Evolutionary conservation across 345 rosid species (phyloP), one percentile per base, ranked within the genome.

Genomic region (Boechera divaricarpa): DNA sequence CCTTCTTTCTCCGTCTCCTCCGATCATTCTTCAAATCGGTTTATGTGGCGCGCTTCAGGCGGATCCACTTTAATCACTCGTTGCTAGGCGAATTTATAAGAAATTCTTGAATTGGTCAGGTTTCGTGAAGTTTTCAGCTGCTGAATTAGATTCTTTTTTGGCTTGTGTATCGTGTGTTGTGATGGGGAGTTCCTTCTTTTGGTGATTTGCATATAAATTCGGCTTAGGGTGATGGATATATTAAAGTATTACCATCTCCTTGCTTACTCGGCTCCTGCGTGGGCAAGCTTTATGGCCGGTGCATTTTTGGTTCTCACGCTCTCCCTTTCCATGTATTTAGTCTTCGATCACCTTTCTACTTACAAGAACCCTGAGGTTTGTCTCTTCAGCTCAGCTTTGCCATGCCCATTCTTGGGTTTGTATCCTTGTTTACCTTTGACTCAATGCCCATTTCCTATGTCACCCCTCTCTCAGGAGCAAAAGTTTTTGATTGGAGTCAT

Each of bases 311-410:
- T 89, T 41, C 10, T 87, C 15, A 57, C 92, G 13, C 90, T 96
- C 55, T 82, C 83, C 56, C 87, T 89, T 51, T 96, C 99, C 12
- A 63, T 91, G 79, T 96, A 81, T 82, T 93, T 96, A n/a, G 64
- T 93, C 66, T 90, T 91, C 63, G 98, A 96, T 80, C 99, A 96
- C 82, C 92, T 96, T 11, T 88, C 96, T 49, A 89, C 97, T 2
- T 96, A 93, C 89, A 96, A 90, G 85, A 86, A 93, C 85, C 99
- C 99, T 16, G 98, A 96, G 96, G 99, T 92, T 73, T 31, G 15
- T 49, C 28, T 49, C 26, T 18, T 44, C 48, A 5, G 9, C 39
- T 39, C 44, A 9, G 44, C 44, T 39, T 38, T 7, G 39, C 9
- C 35, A 7, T 42, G 13, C 61, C 53, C 7, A 15, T 31, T 51